Conservation (phyloP, 2,329 filamentous ascomycete genomes). For the Thielaviopsis musarum region DNA sequence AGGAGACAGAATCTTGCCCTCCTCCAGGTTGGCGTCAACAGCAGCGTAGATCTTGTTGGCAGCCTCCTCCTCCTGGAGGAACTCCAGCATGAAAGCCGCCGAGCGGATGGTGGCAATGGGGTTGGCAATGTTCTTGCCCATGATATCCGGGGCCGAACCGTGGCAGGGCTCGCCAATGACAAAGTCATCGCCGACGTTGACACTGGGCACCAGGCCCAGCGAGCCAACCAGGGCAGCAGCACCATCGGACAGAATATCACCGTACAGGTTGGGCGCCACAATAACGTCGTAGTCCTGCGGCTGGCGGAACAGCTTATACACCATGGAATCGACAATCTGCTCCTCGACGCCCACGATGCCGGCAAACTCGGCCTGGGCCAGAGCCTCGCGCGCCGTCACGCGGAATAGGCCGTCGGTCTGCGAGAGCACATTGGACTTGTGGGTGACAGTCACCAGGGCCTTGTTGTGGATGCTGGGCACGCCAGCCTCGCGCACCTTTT, state of each 20-base stretch:
- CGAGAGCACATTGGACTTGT: conserved; percentile 94
- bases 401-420: conserved; percentile 96
- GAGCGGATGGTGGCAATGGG: conserved; percentile 88
- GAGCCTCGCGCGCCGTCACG: conserved; percentile 55
- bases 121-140: conserved; percentile 84
- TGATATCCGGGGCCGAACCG: conserved; percentile 87
- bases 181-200: conserved; percentile 87
- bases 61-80: conserved; percentile 71
- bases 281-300: conserved; percentile 93
- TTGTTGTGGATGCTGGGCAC: conserved; percentile 42
- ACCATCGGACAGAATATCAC: conserved; percentile 89
- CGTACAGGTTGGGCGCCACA: conserved; percentile 93
- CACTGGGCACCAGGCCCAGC: conserved; percentile 80
- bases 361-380: conserved; percentile 47
- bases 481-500: conserved; percentile 53
- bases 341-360: conserved; percentile 59
- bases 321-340: conserved; percentile 98
- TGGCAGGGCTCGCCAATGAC: conserved; percentile 98
- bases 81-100: conserved; percentile 90
- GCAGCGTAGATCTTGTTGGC: conserved; percentile 82
- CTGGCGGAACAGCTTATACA: conserved; percentile 98
- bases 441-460: conserved; percentile 84
- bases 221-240: conserved; percentile 86
- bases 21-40: conserved; percentile 77
- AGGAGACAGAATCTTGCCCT: conserved; percentile 66